Evolutionary conservation across 2,329 filamentous ascomycete species (phyloP).

Genomic region (Cladosporium colombiae): DNA sequence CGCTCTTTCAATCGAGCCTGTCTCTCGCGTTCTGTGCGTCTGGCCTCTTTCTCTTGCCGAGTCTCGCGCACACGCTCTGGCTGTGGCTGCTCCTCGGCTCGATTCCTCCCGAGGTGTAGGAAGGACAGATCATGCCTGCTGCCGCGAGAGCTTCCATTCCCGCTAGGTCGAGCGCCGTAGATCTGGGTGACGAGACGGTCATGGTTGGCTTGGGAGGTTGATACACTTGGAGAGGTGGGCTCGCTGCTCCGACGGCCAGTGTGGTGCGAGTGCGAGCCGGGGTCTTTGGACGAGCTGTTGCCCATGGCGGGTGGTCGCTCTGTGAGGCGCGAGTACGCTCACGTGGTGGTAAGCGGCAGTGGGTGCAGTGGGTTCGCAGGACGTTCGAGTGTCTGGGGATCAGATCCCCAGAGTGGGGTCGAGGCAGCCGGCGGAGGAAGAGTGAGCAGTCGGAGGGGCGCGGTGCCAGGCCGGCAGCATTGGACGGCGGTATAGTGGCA

Average conservation of each 20-base stretch:
- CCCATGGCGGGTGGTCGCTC: slow-evolving; percentile 41
- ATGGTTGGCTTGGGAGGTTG: slow-evolving; percentile 27
- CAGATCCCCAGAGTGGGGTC: slow-evolving; percentile 18
- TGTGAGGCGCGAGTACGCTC: not conserved
- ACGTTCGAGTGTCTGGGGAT: slow-evolving; percentile 10
- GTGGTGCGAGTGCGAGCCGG: slow-evolving; percentile 33
- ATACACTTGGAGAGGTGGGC: slow-evolving; percentile 30
- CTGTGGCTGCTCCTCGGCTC: slow-evolving; percentile 40
- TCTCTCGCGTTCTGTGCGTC: slow-evolving; percentile 80
- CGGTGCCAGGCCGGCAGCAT: slow-evolving; percentile 11
- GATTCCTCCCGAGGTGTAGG: slow-evolving; percentile 56
- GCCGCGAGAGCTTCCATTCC: slow-evolving; percentile 42
- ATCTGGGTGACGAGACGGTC: slow-evolving; percentile 37
- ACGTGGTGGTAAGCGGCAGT: not conserved
- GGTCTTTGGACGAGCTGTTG: slow-evolving; percentile 52
- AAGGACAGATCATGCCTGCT: slow-evolving; percentile 61
- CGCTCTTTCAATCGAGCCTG: slow-evolving; percentile 75
- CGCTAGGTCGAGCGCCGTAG: slow-evolving; percentile 48
- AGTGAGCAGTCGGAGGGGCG: not conserved
- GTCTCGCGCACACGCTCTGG: slow-evolving; percentile 73
- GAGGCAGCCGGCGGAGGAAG: not conserved
- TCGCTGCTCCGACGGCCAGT: slow-evolving; percentile 23
- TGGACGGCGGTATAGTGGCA: not conserved
- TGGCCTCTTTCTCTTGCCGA: slow-evolving; percentile 84
- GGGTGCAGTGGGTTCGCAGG: not conserved